Evolutionary conservation across 2,329 filamentous ascomycete species (phyloP), one percentile per base, ranked within the genome.

Genomic region (Stachybotrys echinatus): DNA sequence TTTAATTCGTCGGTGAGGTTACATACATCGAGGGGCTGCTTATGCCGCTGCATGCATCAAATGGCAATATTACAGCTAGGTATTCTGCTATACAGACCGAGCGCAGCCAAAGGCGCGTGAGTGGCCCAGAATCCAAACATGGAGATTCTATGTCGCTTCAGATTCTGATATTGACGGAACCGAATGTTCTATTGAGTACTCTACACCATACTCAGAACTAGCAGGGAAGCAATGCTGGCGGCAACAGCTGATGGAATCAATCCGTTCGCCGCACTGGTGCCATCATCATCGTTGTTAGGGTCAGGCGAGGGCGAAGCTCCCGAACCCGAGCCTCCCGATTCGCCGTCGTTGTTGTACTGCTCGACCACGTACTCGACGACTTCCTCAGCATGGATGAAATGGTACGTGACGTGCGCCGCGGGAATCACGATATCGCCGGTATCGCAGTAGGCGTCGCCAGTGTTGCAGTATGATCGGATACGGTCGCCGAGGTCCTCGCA

Each of bases 371-470:
- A 60, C 5, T 59, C 48, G 45, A 56, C 51, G 2, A 58, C 50
- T 12, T 56, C 54, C 5, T 54, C 42, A 20, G 50, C 51, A 49
- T 59, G 55, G 14, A 42, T 48, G 22, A 2, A 23, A 19, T 57
- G 50, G 31, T 66, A 66, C n/a, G 52, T 52, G n/a, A 53, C 50
- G 48, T 57, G 58, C 6, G 53, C 50, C 19, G 34, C 38, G 7
- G 40, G 37, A 43, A 49, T 23, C 47, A 50, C 47, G 39, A 45
- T 46, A 21, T 48, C 45, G 12, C 58, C 62, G 1, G 54, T 37
- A 48, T 57, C 58, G 31, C 58, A 60, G 48, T 57, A 63, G 20
- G 56, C 48, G 37, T 66, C 63, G 23, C 58, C 56, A 2, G 45
- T 43, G 50, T 61, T 56, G 53, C 58, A 61, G 50, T 55, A 61